Percentiles rank a stretch among this genome's conserved stretches.
Evolutionary conservation across 805 yeast genomes (phyloP).

Genomic region (Candida yuanshanica): DNA sequence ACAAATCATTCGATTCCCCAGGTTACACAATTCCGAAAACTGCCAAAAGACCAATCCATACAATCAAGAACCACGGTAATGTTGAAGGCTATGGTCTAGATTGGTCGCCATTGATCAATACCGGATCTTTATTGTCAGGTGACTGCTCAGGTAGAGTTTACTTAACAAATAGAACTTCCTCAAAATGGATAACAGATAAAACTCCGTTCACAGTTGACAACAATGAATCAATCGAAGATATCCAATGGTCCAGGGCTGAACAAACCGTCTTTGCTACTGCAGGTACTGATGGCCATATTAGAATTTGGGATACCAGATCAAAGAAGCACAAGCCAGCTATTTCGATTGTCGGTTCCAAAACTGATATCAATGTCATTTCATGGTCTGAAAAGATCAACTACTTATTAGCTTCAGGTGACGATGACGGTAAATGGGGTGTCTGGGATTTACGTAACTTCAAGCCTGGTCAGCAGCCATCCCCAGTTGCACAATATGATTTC

Average conservation of each 20-base stretch:
- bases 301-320: conserved; percentile 96
- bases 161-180: conserved; percentile 68
- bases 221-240: conserved; percentile 83
- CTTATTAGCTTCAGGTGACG: conserved; percentile 91
- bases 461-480: conserved; percentile 46
- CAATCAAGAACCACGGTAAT: conserved; percentile 78
- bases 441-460: conserved; percentile 93
- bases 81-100: conserved; percentile 98
- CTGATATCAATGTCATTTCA: conserved; percentile 91
- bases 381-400: conserved; percentile 90
- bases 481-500: conserved; percentile 94
- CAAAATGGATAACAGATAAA: conserved; percentile 82
- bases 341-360: conserved; percentile 68
- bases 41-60: conserved; percentile 75
- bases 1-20: conserved; percentile 80
- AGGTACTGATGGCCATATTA: conserved; percentile 84
- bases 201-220: conserved; percentile 61
- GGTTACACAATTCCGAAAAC: conserved; percentile 77
- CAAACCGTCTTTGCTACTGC: conserved; percentile 92
- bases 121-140: conserved; percentile 84
- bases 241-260: conserved; percentile 94
- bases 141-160: conserved; percentile 82
- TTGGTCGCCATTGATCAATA: conserved; percentile 83
- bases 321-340: conserved; percentile 89
- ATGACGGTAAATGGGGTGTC: conserved; percentile 95